A percentile compares a stretch with the other conserved stretches of the same genome.
Evolutionary conservation across 352 stramenopile species (phyloP).

Genomic region (Discostella stelligera): DNA sequence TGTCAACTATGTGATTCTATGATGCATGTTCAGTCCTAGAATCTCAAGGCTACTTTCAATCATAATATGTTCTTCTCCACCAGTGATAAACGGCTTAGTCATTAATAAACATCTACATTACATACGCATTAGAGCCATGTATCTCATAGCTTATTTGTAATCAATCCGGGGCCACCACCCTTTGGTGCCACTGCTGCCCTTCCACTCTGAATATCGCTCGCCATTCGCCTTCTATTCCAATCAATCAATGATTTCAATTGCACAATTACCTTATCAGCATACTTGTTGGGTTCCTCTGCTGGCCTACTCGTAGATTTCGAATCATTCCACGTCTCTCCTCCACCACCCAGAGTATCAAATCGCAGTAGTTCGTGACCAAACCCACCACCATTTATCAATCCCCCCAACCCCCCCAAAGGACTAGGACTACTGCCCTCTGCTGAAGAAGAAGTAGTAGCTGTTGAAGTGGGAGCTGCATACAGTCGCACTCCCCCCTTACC

Average conservation of each 20-base stretch:
- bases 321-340: slow-evolving; percentile 8
- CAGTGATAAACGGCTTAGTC: background rate
- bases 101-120: background rate
- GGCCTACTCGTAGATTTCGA: background rate
- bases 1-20: no score
- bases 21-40: no score
- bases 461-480: slow-evolving; percentile 3
- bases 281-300: slow-evolving; percentile 26
- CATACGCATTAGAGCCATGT: background rate
- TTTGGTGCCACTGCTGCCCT: background rate
- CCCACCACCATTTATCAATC: slow-evolving; percentile 3
- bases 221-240: slow-evolving; percentile 37
- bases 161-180: background rate
- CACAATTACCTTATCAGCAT: slow-evolving; percentile 30
- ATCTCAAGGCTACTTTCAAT: no score
- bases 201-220: background rate
- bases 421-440: background rate
- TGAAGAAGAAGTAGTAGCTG: background rate
- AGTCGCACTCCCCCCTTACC: slow-evolving; percentile 28
- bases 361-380: slow-evolving; percentile 31
- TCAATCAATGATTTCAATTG: slow-evolving; percentile 39
- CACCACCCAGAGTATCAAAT: slow-evolving; percentile 45
- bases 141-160: background rate
- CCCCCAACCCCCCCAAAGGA: background rate
- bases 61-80: no score